A percentile compares a stretch with the other conserved stretches of the same genome.
Evolutionary conservation across 2,329 filamentous ascomycete species (phyloP).

Genomic region (Pestalotiopsis sp.): DNA sequence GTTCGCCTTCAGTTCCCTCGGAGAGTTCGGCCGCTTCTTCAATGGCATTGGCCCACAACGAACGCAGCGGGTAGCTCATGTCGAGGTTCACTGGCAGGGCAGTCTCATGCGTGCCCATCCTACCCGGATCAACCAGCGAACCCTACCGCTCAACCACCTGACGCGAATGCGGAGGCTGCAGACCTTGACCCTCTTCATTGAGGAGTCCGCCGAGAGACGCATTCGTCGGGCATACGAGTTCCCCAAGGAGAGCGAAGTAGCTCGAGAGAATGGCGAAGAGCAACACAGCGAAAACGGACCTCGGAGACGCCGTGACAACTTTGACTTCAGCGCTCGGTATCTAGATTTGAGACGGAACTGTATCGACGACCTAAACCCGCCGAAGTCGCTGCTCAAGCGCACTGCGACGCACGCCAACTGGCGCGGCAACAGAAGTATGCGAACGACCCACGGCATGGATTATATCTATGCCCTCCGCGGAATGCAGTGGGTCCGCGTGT

Average conservation of each 20-base stretch:
- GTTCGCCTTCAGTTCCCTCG: slow-evolving; percentile 53
- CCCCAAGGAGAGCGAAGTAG: neutral
- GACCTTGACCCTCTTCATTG: slow-evolving; percentile 32
- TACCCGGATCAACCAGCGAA: slow-evolving; percentile 35
- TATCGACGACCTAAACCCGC: slow-evolving; percentile 13
- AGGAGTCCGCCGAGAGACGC: slow-evolving; percentile 30
- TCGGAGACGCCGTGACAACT: slow-evolving; percentile 11
- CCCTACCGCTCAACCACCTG: slow-evolving; percentile 35
- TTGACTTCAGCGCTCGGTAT: slow-evolving; percentile 13
- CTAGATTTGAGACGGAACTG: slow-evolving; percentile 18
- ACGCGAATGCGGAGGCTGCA: slow-evolving; percentile 37
- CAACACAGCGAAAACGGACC: neutral
- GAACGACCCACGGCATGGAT: slow-evolving; percentile 45
- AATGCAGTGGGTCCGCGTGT: slow-evolving; percentile 39
- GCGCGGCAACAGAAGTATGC: slow-evolving; percentile 35
- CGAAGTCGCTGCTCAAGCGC: slow-evolving; percentile 16
- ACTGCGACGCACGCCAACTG: slow-evolving; percentile 41
- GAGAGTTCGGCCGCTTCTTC: slow-evolving; percentile 49
- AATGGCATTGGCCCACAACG: slow-evolving; percentile 38
- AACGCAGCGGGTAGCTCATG: slow-evolving; percentile 41
- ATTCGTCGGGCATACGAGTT: neutral
- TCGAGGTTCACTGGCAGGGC: slow-evolving; percentile 23
- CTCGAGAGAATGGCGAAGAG: neutral
- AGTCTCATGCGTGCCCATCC: slow-evolving; percentile 18
- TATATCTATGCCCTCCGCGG: slow-evolving; percentile 45